Base-by-base conservation (phyloP, 805 yeast genomes). In the Sporopachydermia lactativora region DNA sequence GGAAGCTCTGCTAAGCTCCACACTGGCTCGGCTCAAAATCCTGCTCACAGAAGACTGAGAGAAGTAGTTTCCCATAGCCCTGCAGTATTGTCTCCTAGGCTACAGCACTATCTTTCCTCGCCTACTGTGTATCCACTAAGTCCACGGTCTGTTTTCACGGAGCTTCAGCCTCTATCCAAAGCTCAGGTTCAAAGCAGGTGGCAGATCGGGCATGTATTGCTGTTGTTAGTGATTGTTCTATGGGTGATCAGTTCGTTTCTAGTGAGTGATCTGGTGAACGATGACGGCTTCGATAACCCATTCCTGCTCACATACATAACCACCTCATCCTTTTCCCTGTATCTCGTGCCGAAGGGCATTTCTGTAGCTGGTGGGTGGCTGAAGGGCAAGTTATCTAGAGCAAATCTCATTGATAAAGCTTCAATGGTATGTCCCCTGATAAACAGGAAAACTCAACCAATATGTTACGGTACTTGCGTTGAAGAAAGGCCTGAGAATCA, bases 281-380 rank as follows among this genome's bases (percentile, higher is more conserved):
- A 71, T 38, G 73, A 70, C 43, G 62, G 68, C 18, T 92, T 84
- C 58, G 61, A 85, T 38, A 92, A 89, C 59, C 98, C 98, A 14
- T 88, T 85, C 54, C 72, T 88, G 46, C 81, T 92, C 49, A 92
- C 98, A 2, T 92, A 89, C 62, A 59, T 89, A 49, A 92, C 88
- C 61, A 88, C 97, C 0, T 77, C 84, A 1, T 73, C 92, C 3
- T 92, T 92, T 57, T 66, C 75, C 4, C 64, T 89, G 40, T 92
- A 89, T 56, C 62, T 92, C 39, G 55, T 81, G 36, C 89, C 92
- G 73, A 39, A 42, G 16, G 18, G 16, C 14, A 15, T 24, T 36
- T 16, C 14, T 14, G n/a, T 39, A 4, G 13, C 16, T 15, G n/a
- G 16, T 24, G 31, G 31, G 31, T n/a, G 8, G 31, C n/a, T 24